Conservation (phyloP, 768 basidiomycete genomes). For the Lactarius hatsudake region DNA sequence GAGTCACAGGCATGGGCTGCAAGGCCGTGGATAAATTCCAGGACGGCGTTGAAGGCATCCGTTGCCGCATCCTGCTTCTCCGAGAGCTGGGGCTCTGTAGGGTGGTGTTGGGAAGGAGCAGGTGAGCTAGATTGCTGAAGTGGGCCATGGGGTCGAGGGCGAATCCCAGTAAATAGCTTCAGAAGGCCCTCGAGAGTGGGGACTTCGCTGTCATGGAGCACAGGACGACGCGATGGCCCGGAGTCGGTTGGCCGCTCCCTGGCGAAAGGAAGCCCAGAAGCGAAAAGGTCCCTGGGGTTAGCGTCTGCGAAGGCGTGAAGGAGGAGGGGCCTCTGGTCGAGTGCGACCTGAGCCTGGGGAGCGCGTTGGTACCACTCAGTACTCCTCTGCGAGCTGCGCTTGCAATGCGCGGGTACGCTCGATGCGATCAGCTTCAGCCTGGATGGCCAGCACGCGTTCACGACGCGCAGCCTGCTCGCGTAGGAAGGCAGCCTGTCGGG, state of each 20-base stretch:
- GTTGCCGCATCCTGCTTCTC: background rate
- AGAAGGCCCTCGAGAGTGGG: background rate
- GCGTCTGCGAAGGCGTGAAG: background rate
- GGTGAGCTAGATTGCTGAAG: background rate
- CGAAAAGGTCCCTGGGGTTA: background rate
- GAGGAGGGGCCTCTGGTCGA: background rate
- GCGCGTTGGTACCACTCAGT: background rate
- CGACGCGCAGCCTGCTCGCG: conserved; percentile 11
- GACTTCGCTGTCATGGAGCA: background rate
- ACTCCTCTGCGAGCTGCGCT: background rate
- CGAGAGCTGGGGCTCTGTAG: background rate
- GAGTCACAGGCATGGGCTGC: background rate
- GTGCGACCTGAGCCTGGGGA: background rate
- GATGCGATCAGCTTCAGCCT: conserved; percentile 4
- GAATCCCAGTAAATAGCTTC: background rate
- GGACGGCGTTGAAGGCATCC: background rate
- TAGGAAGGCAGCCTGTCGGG: conserved; percentile 1
- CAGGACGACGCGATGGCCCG: background rate
- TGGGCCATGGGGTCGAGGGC: background rate
- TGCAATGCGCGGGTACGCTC: conserved; percentile 1
- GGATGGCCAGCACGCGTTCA: conserved; percentile 1
- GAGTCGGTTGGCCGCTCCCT: background rate
- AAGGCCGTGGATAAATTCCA: conserved; percentile 13
- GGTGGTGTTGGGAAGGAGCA: background rate
- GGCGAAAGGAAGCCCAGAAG: background rate